Percentiles rank a stretch among this genome's conserved stretches.
These are phyloP conservation scores for Monilinia fructigena DNA, from an alignment of 2,329 filamentous ascomycete species.

Conservation along the genomic window DNA sequence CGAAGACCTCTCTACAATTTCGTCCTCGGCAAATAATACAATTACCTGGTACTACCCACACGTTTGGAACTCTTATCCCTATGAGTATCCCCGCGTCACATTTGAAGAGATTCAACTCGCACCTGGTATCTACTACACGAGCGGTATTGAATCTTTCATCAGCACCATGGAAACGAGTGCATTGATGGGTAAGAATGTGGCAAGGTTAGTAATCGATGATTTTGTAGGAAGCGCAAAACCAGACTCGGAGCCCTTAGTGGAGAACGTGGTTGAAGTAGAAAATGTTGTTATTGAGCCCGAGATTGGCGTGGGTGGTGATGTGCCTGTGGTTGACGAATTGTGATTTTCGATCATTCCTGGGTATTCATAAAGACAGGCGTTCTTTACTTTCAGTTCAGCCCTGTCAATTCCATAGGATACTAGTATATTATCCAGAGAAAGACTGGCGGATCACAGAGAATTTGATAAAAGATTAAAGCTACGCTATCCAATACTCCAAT, in stretches of 20 bases:
- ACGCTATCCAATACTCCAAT: neutral
- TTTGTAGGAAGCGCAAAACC: conserved; percentile 42
- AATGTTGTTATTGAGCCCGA: neutral
- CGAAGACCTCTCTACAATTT: conserved; percentile 31
- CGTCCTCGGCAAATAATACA: conserved; percentile 47
- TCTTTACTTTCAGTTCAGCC: neutral
- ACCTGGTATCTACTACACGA: conserved; percentile 66
- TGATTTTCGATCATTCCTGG: conserved; percentile 4
- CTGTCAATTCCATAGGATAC: neutral
- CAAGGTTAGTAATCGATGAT: conserved; percentile 65
- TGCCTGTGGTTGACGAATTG: conserved; percentile 10
- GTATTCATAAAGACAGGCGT: neutral
- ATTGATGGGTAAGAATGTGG: conserved; percentile 85
- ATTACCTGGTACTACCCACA: conserved; percentile 78
- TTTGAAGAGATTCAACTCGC: conserved; percentile 79
- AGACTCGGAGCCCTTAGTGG: conserved; percentile 1
- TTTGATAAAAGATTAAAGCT: neutral
- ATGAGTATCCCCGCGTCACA: conserved; percentile 76
- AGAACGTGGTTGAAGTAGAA: neutral
- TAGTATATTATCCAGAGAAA: neutral
- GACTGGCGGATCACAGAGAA: neutral
- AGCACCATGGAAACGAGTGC: conserved; percentile 97
- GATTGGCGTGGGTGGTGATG: conserved; percentile 6
- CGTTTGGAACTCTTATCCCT: conserved; percentile 81
- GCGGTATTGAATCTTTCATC: conserved; percentile 87